Base-by-base conservation (phyloP, 805 yeast species). In the Phaffomyces thermotolerans region DNA sequence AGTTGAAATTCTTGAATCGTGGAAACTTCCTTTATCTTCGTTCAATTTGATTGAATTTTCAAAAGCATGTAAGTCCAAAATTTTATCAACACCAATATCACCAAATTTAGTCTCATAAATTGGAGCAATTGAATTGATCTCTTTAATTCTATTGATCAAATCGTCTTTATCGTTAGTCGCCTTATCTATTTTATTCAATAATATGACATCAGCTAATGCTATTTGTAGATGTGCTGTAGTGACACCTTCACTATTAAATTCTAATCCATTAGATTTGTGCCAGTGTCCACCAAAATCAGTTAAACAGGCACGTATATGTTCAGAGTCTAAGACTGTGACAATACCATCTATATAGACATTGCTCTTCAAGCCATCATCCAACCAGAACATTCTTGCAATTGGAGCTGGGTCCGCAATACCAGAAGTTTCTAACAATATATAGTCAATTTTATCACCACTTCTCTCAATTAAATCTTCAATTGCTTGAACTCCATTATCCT, bases 391-490 rank as follows among this genome's bases (percentile, higher is more conserved):
- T 50, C 81, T 78, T 5, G 97, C 96, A 24, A 93, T 88, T 0
- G 98, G 98, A 0, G 90, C 97, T 0, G 99, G 99, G 58, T 93
- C 98, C 0, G 99, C 99, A 14, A 93, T 73, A 0, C 99, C 99
- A 0, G 96, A 88, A 0, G 99, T 93, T 59, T 93, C 99, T 42
- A 93, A 67, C 22, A 93, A 61, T n/a, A 93, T 89, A 58, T 91
- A 84, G 63, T 93, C 99, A 41, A 91, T 89, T 41, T 74, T 73
- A 29, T 78, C 81, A 7, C 81, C 82, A 29, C 81, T 74, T 41
- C 80, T 74, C 27, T 79, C 81, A 47, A 91, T 80, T 52, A 93
- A 73, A 45, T 86, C 77, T 61, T 93, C 99, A 42, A 93, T 89
- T 0, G 99, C 99, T 35, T 84, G 73, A 1, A 93, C 97, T 5